A percentile compares a stretch with the other conserved stretches of the same genome.
These are phyloP conservation scores for Dillenia suffruticosa DNA, from an alignment of 164 flowering plant species.

Conservation along the genomic window DNA sequence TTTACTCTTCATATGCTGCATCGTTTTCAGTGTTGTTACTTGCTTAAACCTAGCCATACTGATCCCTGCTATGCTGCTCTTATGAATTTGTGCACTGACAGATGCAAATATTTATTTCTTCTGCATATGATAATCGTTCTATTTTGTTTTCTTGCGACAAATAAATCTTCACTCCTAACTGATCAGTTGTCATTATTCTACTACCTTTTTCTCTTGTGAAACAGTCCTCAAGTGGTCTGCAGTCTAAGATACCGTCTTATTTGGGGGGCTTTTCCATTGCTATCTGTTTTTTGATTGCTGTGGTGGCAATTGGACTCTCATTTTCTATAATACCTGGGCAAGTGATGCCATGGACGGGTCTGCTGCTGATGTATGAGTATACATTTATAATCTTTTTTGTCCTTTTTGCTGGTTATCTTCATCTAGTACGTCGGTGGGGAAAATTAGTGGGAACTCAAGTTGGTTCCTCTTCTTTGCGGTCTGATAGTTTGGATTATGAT, in stretches of 20 bases:
- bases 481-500: conserved; percentile 52
- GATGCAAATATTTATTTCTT: too few relatives aligned
- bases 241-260: conserved; percentile 57
- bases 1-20: neutral
- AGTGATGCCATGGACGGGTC: conserved; percentile 96
- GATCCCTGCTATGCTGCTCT: neutral
- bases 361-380: conserved; percentile 92
- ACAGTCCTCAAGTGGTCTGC: conserved; percentile 45
- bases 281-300: conserved; percentile 56
- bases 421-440: conserved; percentile 64
- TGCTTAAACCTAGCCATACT: too few relatives aligned
- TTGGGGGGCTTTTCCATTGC: conserved; percentile 69
- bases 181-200: neutral
- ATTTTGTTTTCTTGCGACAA: neutral
- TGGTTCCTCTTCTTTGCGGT: conserved; percentile 33
- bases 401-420: conserved; percentile 72
- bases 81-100: too few relatives aligned
- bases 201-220: conserved; percentile 8
- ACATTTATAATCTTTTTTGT: conserved; percentile 61
- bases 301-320: conserved; percentile 54
- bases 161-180: neutral
- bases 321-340: conserved; percentile 81
- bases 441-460: conserved; percentile 42
- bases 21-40: too few relatives aligned
- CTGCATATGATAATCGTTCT: neutral